Conservation (phyloP, 2,329 filamentous ascomycete genomes). For the Alternaria rosae region DNA sequence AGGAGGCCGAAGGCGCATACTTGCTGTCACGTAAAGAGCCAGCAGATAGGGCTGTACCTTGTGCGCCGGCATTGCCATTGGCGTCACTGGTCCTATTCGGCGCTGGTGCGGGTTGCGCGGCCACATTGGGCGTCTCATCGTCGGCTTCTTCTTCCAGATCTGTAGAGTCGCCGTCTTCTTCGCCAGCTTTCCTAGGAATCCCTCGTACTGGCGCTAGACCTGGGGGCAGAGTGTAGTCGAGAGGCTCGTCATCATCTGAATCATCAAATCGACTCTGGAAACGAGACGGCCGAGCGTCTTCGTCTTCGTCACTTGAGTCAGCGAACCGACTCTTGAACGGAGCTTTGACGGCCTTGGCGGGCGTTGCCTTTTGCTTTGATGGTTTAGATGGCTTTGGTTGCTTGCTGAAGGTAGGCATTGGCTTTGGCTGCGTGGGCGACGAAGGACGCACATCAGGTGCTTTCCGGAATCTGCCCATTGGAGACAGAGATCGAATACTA, state of each 20-base stretch:
- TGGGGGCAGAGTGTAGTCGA: slow-evolving; percentile 54
- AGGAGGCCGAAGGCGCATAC: slow-evolving; percentile 38
- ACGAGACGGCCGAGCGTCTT: slow-evolving; percentile 37
- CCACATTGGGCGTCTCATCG: slow-evolving; percentile 23
- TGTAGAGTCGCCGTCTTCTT: slow-evolving; percentile 65
- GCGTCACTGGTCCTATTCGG: slow-evolving; percentile 21
- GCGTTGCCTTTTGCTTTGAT: slow-evolving; percentile 24
- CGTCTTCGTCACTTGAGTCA: slow-evolving; percentile 71
- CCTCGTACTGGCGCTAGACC: slow-evolving; percentile 64
- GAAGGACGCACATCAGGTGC: slow-evolving; percentile 20
- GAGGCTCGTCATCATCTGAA: slow-evolving; percentile 62
- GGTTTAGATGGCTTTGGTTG: slow-evolving; percentile 22
- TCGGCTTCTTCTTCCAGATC: slow-evolving; percentile 57
- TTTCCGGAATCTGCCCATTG: slow-evolving; percentile 63
- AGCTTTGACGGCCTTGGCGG: slow-evolving; percentile 26
- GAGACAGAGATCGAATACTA: slow-evolving; percentile 75
- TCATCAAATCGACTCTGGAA: slow-evolving; percentile 60
- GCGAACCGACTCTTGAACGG: slow-evolving; percentile 63
- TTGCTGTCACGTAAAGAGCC: slow-evolving; percentile 52
- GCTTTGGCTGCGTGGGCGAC: slow-evolving; percentile 23
- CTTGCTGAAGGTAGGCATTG: slow-evolving; percentile 30
- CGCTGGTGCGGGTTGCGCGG: slow-evolving; percentile 27
- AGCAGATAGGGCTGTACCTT: slow-evolving; percentile 44
- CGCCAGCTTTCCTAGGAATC: slow-evolving; percentile 63
- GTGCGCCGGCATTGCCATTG: slow-evolving; percentile 19